Percentiles rank a stretch among this genome's conserved stretches.
Evolutionary conservation across 2,329 filamentous ascomycete species (phyloP).

Genomic region (Exophiala bonariae): DNA sequence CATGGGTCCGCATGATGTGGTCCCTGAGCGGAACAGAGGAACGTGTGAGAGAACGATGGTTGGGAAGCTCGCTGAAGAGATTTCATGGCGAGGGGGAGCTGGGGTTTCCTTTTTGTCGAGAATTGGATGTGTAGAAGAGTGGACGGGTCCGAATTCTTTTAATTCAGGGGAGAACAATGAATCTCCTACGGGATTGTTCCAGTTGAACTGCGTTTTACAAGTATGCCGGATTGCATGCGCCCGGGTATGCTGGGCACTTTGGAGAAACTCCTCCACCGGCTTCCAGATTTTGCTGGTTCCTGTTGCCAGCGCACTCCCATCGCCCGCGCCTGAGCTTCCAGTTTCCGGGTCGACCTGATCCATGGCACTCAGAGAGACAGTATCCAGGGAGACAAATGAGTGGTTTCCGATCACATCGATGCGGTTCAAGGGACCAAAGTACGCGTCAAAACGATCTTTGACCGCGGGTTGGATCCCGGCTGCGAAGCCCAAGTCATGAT

Average conservation of each 20-base stretch:
- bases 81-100: background rate
- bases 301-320: slow-evolving; percentile 37
- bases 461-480: slow-evolving; percentile 78
- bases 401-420: slow-evolving; percentile 94
- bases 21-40: slow-evolving; percentile 77
- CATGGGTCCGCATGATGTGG: slow-evolving; percentile 82
- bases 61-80: slow-evolving; percentile 56
- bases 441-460: slow-evolving; percentile 78
- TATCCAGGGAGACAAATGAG: slow-evolving; percentile 88
- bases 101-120: background rate
- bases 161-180: slow-evolving; percentile 9
- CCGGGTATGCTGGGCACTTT: slow-evolving; percentile 64
- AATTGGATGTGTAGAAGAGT: background rate
- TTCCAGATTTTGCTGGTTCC: slow-evolving; percentile 66
- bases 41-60: slow-evolving; percentile 90
- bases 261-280: slow-evolving; percentile 74
- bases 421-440: slow-evolving; percentile 87
- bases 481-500: slow-evolving; percentile 92
- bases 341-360: slow-evolving; percentile 54
- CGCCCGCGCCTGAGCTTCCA: slow-evolving; percentile 47
- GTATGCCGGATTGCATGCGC: slow-evolving; percentile 53
- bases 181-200: slow-evolving; percentile 4
- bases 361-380: slow-evolving; percentile 79
- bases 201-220: slow-evolving; percentile 15
- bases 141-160: slow-evolving; percentile 1